Percentiles rank a stretch among this genome's conserved stretches.
Conservation (phyloP, 164 flowering plant species). For the Amborella trichopoda region DNA sequence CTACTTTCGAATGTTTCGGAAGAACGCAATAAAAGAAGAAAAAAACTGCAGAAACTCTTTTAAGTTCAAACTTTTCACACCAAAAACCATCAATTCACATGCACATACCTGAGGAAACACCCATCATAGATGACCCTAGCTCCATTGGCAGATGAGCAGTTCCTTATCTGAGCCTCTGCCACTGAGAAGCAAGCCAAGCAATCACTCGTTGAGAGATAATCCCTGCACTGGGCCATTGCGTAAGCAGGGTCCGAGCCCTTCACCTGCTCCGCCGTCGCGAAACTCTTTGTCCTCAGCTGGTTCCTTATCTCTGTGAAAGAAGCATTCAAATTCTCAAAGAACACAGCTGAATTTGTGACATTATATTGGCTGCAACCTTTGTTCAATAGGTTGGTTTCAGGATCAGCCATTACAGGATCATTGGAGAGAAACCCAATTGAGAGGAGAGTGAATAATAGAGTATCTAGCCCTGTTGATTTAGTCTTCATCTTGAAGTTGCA, state of each 20-base stretch:
- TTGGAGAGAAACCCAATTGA: not conserved
- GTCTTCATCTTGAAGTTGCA: no score
- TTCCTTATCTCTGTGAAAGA: slow-evolving; percentile 3
- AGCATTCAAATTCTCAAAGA: slow-evolving; percentile 2
- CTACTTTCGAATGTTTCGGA: no score
- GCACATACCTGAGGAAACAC: slow-evolving; percentile 44
- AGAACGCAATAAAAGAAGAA: no score
- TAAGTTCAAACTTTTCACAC: no score
- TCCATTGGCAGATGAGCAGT: slow-evolving; percentile 28
- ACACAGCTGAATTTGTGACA: slow-evolving; percentile 3
- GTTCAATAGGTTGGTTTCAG: slow-evolving; percentile 12
- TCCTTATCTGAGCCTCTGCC: slow-evolving; percentile 21
- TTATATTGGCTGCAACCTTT: slow-evolving; percentile 11
- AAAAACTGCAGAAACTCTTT: no score
- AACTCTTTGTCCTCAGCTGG: slow-evolving; percentile 2
- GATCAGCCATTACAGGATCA: not conserved
- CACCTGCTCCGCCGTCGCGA: slow-evolving; percentile 27
- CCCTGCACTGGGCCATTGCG: slow-evolving; percentile 34
- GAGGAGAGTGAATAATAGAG: not conserved
- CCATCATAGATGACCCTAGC: slow-evolving; percentile 38
- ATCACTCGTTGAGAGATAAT: slow-evolving; percentile 25
- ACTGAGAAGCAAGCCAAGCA: slow-evolving; percentile 25
- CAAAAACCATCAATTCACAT: no score
- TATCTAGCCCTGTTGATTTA: no score
- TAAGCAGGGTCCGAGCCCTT: slow-evolving; percentile 21